Percentiles rank a stretch among this genome's conserved stretches.
These are phyloP conservation scores for Paramecium primaurelia DNA, from an alignment of 73 alveolate genomes.

Conservation along the genomic window DNA sequence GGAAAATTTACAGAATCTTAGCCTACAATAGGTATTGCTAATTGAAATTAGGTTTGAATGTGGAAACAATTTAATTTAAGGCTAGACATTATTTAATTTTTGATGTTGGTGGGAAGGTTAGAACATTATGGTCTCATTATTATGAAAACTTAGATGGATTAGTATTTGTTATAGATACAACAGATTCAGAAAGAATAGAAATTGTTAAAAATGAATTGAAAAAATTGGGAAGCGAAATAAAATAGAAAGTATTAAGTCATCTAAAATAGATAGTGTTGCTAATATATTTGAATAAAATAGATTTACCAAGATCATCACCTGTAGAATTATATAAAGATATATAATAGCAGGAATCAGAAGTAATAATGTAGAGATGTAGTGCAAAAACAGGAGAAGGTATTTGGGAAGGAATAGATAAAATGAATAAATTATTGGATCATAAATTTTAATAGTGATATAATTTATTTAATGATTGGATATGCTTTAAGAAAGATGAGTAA, in stretches of 20 bases:
- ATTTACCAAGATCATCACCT: not conserved
- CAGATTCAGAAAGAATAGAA: conserved; percentile 65
- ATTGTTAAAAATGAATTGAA: not conserved
- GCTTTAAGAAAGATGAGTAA: not conserved
- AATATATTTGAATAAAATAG: not conserved
- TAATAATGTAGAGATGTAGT: conserved; percentile 61
- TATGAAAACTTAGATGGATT: conserved; percentile 86
- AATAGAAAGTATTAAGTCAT: not conserved
- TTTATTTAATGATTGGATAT: not conserved
- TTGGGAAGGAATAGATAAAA: conserved; percentile 70
- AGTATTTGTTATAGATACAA: conserved; percentile 89
- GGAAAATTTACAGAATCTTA: conserved; percentile 68
- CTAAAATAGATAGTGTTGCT: conserved; percentile 17
- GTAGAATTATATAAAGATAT: not conserved
- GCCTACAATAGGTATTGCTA: conserved; percentile 82
- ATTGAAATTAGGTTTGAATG: conserved; percentile 1
- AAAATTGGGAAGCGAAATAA: not conserved
- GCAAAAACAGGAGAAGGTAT: conserved; percentile 78
- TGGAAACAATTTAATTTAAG: not conserved
- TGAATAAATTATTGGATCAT: conserved; percentile 20
- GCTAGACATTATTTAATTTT: conserved; percentile 75
- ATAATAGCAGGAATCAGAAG: not conserved
- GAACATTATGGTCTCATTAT: conserved; percentile 85
- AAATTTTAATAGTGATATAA: not conserved
- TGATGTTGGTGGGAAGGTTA: conserved; percentile 87